Evolutionary conservation across 2,329 filamentous ascomycete genomes (phyloP).

Genomic region (Colletotrichum incanum): DNA sequence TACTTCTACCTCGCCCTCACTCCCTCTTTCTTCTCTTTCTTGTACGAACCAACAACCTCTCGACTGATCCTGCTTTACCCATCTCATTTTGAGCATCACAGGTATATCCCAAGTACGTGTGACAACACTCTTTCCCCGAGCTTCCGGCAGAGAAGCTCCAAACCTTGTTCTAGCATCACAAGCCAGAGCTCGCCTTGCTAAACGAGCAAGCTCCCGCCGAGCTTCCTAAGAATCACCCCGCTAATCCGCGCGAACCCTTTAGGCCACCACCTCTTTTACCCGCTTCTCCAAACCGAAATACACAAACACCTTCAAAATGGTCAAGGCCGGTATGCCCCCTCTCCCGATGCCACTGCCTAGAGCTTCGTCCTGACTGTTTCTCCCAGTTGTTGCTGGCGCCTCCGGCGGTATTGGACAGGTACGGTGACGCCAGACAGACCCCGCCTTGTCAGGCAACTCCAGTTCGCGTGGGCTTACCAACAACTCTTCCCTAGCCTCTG

Average conservation of each 20-base stretch:
- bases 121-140: background rate
- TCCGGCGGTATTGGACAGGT: constrained; percentile 99
- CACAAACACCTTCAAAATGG: constrained; percentile 62
- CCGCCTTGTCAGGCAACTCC: constrained; percentile 25
- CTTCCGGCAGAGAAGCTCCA: background rate
- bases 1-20: constrained; percentile 35
- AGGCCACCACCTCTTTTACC: constrained; percentile 16
- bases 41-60: constrained; percentile 14
- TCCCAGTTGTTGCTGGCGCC: constrained; percentile 88
- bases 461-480: constrained; percentile 44
- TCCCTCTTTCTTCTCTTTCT: constrained; percentile 8
- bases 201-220: constrained; percentile 28
- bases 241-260: constrained; percentile 38
- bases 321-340: constrained; percentile 71
- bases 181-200: constrained; percentile 26
- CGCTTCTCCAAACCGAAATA: constrained; percentile 30
- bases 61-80: background rate
- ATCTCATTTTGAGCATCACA: constrained; percentile 8
- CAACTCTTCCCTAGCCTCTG: constrained; percentile 76
- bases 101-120: constrained; percentile 19
- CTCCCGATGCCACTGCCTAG: background rate
- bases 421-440: constrained; percentile 49
- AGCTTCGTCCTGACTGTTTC: constrained; percentile 10
- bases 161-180: background rate
- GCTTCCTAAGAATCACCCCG: constrained; percentile 40